These are phyloP conservation scores for Coniochaeta sp. DNA, from an alignment of 2,329 filamentous ascomycete species.

Conservation along the genomic window DNA sequence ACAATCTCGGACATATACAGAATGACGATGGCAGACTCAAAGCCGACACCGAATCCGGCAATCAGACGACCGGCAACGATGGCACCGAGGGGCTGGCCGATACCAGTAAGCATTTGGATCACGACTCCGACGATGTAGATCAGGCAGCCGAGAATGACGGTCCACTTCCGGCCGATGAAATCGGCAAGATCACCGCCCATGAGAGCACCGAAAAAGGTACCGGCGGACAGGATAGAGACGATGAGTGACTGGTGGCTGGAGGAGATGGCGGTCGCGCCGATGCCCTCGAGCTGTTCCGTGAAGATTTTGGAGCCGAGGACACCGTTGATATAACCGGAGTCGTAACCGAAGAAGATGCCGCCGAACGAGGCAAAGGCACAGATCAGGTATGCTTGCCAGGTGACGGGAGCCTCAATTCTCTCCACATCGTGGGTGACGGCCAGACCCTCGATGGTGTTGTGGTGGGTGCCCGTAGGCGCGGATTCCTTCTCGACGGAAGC, in stretches of 20 bases:
- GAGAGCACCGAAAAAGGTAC: slow-evolving; percentile 72
- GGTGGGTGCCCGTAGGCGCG: slow-evolving; percentile 1
- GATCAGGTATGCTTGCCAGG: slow-evolving; percentile 60
- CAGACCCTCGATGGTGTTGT: slow-evolving; percentile 18
- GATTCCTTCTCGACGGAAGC: background rate
- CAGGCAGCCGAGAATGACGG: slow-evolving; percentile 61
- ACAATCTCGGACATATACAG: slow-evolving; percentile 82
- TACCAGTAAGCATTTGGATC: slow-evolving; percentile 53
- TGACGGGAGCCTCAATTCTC: slow-evolving; percentile 61
- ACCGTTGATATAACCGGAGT: slow-evolving; percentile 69
- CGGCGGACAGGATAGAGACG: slow-evolving; percentile 68
- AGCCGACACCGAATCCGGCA: slow-evolving; percentile 71
- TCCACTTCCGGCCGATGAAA: slow-evolving; percentile 63
- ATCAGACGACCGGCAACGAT: slow-evolving; percentile 69
- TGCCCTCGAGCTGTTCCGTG: slow-evolving; percentile 40
- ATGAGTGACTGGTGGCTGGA: slow-evolving; percentile 47
- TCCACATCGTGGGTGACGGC: slow-evolving; percentile 42
- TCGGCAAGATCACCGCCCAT: slow-evolving; percentile 74
- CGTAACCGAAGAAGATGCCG: slow-evolving; percentile 73
- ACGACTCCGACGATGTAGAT: slow-evolving; percentile 64
- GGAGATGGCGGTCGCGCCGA: slow-evolving; percentile 22
- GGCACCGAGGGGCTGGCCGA: slow-evolving; percentile 42
- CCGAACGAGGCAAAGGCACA: slow-evolving; percentile 66
- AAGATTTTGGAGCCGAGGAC: slow-evolving; percentile 47
- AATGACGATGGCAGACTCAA: slow-evolving; percentile 73